A percentile compares a stretch with the other conserved stretches of the same genome.
These are phyloP conservation scores for Rubroboletus pulcherrimus DNA, from an alignment of 768 basidiomycete genomes.

Conservation along the genomic window DNA sequence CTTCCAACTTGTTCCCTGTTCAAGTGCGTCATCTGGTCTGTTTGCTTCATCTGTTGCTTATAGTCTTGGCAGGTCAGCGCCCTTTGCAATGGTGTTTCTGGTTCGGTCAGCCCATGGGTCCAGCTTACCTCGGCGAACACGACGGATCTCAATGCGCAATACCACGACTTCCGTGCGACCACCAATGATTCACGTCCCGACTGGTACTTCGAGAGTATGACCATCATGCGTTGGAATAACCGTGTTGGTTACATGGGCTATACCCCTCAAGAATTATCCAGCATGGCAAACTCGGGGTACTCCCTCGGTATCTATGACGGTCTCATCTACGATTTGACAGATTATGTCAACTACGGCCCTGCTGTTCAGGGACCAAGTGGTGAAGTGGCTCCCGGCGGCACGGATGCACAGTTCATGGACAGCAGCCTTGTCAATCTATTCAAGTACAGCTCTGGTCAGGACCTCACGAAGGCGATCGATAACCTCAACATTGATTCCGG, in stretches of 20 bases:
- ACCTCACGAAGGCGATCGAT: slow-evolving; percentile 77
- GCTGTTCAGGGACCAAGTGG: slow-evolving; percentile 47
- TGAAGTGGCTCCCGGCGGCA: slow-evolving; percentile 37
- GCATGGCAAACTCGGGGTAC: slow-evolving; percentile 58
- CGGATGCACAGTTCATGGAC: slow-evolving; percentile 68
- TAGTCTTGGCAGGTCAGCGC: slow-evolving; percentile 65
- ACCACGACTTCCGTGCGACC: slow-evolving; percentile 93
- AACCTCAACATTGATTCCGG: slow-evolving; percentile 54
- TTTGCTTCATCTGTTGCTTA: neutral
- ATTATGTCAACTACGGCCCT: slow-evolving; percentile 73
- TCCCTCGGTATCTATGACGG: slow-evolving; percentile 85
- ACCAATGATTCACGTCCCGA: slow-evolving; percentile 91
- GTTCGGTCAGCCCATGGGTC: slow-evolving; percentile 81
- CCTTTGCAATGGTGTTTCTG: slow-evolving; percentile 82
- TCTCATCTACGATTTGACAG: slow-evolving; percentile 82
- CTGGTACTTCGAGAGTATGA: slow-evolving; percentile 98
- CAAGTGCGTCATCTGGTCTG: slow-evolving; percentile 51
- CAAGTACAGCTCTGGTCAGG: slow-evolving; percentile 66
- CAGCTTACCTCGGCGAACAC: slow-evolving; percentile 72
- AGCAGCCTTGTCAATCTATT: slow-evolving; percentile 68
- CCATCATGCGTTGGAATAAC: slow-evolving; percentile 82
- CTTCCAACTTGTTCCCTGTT: slow-evolving; percentile 86
- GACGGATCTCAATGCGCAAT: slow-evolving; percentile 70
- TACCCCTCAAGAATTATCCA: slow-evolving; percentile 69
- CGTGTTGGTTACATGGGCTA: slow-evolving; percentile 88